These are phyloP conservation scores for Coelastrella sp. DNA, from an alignment of 139 green algal genomes.

Conservation along the genomic window DNA sequence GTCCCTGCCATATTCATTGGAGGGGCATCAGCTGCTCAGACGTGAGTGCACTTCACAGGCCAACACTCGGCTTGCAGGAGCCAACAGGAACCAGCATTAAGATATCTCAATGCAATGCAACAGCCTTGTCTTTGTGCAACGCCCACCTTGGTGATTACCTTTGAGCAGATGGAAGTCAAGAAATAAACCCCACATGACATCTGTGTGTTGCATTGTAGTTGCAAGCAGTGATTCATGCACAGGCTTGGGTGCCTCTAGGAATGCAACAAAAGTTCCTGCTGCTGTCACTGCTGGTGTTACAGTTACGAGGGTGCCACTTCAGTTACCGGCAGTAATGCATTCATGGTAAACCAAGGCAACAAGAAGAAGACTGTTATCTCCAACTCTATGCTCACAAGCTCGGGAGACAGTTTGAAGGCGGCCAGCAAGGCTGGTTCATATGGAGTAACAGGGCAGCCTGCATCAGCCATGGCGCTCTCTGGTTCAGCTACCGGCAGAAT, in stretches of 20 bases:
- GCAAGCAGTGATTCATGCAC: background rate
- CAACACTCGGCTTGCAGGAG: background rate
- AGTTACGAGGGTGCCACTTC: background rate
- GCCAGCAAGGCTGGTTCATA: background rate
- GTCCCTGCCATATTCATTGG: background rate
- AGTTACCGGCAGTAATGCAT: background rate
- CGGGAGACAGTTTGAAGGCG: background rate
- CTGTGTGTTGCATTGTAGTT: background rate
- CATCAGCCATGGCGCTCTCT: background rate
- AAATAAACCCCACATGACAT: too few species aligned
- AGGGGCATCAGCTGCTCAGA: background rate
- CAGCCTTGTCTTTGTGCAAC: background rate
- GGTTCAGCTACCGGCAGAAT: background rate
- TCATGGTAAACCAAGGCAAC: background rate
- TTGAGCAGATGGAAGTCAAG: too few species aligned
- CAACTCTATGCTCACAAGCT: background rate
- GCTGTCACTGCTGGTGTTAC: background rate
- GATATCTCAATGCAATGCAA: background rate
- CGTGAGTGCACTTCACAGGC: background rate
- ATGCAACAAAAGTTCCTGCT: too few species aligned
- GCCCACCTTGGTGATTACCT: too few species aligned
- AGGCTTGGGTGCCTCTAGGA: too few species aligned
- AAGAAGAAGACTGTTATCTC: background rate
- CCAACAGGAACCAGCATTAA: background rate
- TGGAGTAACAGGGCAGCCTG: background rate